These are phyloP conservation scores for Verticillium nonalfalfae DNA, from an alignment of 2,329 filamentous ascomycete species.

Conservation along the genomic window DNA sequence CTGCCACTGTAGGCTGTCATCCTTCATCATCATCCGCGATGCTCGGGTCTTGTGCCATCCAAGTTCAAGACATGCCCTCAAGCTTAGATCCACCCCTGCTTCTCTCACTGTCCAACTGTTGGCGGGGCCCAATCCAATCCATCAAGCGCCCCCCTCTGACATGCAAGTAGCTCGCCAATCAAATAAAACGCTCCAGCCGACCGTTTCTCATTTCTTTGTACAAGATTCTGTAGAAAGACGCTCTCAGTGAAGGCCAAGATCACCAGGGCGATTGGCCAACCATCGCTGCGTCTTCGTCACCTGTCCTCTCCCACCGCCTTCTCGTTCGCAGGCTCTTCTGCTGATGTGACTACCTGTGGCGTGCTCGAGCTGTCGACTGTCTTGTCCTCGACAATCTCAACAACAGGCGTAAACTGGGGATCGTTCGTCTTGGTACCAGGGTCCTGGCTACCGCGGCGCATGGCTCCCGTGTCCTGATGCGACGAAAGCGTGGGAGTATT, in stretches of 20 bases:
- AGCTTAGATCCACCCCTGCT: not conserved
- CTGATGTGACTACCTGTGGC: constrained; percentile 14
- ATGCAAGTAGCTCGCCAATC: not conserved
- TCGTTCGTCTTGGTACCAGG: constrained; percentile 28
- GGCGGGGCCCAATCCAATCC: not conserved
- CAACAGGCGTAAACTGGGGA: constrained; percentile 24
- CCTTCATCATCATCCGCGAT: not conserved
- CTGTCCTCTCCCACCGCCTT: not conserved
- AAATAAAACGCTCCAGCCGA: not conserved
- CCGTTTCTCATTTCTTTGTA: not conserved
- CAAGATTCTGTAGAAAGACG: not conserved
- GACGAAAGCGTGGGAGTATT: constrained; percentile 55
- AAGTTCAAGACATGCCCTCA: not conserved
- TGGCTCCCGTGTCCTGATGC: constrained; percentile 39
- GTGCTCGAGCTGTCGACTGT: constrained; percentile 17
- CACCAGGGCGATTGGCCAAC: not conserved
- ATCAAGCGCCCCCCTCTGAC: not conserved
- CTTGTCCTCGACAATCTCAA: constrained; percentile 31
- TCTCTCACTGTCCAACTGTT: not conserved
- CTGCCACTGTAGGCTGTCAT: not conserved
- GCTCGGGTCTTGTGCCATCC: not conserved
- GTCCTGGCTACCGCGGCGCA: constrained; percentile 44
- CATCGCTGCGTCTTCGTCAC: not conserved
- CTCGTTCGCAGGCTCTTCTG: constrained; percentile 17
- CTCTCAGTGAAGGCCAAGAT: not conserved